Conservation (phyloP, 331 rosid species). For the Prunus yedoensis region DNA sequence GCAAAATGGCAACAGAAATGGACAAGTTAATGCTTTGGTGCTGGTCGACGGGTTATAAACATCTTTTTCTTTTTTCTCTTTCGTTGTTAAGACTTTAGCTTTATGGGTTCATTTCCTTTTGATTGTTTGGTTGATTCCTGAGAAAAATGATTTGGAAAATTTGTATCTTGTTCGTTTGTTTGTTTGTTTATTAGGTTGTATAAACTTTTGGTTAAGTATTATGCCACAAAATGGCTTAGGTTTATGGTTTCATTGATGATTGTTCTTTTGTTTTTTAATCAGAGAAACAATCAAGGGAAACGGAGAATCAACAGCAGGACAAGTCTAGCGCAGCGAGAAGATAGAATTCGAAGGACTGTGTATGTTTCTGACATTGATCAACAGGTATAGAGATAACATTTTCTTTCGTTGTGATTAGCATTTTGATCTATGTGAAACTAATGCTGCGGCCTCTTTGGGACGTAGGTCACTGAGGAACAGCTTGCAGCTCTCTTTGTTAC, state of each 20-base stretch:
- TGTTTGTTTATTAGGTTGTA: background rate
- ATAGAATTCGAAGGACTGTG: slow-evolving; percentile 42
- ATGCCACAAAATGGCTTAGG: background rate
- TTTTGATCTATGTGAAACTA: slow-evolving; percentile 5
- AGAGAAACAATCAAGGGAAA: slow-evolving; percentile 38
- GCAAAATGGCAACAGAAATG: slow-evolving; percentile 21
- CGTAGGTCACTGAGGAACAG: slow-evolving; percentile 42
- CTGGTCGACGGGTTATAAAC: slow-evolving; percentile 33
- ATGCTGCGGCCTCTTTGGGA: background rate
- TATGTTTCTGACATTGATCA: slow-evolving; percentile 46
- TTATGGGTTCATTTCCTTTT: background rate
- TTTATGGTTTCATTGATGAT: background rate
- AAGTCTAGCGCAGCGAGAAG: slow-evolving; percentile 37
- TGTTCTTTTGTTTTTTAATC: background rate
- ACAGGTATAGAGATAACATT: slow-evolving; percentile 19
- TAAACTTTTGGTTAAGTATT: background rate
- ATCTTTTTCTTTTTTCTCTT: background rate
- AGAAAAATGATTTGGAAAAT: background rate
- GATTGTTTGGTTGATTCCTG: background rate
- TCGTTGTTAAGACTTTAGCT: background rate
- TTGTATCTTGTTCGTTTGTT: background rate
- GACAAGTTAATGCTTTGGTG: slow-evolving; percentile 12
- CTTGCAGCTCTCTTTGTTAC: slow-evolving; percentile 38
- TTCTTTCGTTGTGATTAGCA: background rate
- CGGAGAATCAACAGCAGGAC: slow-evolving; percentile 43